phyloP scores from a whole-genome alignment of 345 rosid species.

The Odontarrhena argentea region DNA sequence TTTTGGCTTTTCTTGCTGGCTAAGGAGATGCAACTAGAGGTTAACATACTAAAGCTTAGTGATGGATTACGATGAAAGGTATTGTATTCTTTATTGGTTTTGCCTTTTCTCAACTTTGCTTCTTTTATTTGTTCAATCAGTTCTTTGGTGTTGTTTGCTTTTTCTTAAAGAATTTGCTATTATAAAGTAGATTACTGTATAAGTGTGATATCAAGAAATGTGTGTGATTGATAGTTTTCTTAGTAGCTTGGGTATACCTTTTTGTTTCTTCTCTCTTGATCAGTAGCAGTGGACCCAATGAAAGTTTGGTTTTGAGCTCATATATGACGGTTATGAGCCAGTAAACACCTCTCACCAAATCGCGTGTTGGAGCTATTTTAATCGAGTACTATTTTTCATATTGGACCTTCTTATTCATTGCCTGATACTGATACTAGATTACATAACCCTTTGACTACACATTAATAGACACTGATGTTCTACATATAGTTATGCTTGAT shows the following conservation, averaged over 20 bases:
- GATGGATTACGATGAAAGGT: constrained; percentile 36
- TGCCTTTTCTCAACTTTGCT: constrained; percentile 32
- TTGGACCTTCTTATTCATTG: constrained; percentile 13
- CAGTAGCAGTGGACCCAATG: constrained; percentile 10
- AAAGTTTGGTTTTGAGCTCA: constrained; percentile 3
- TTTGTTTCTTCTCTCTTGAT: constrained; percentile 19
- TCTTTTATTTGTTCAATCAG: constrained; percentile 34
- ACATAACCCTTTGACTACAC: constrained; percentile 11
- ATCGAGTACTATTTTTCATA: neutral
- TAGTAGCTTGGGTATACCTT: constrained; percentile 24
- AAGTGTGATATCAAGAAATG: constrained; percentile 26
- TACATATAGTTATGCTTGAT: constrained; percentile 9
- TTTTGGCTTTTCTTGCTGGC: constrained; percentile 43
- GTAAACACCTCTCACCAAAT: constrained; percentile 1
- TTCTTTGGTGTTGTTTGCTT: constrained; percentile 36
- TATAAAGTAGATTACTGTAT: constrained; percentile 32
- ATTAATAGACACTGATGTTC: constrained; percentile 4
- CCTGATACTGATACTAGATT: constrained; percentile 23
- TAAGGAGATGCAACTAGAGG: constrained; percentile 33
- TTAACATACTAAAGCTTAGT: constrained; percentile 28
- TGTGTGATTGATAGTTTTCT: constrained; percentile 24
- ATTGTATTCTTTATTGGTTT: constrained; percentile 37
- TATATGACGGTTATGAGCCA: neutral
- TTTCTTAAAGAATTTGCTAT: constrained; percentile 34
- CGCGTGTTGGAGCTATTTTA: neutral